Evolutionary conservation across 129 eudicot species (phyloP), one percentile per base, ranked within the genome.

Genomic region (Sambucus nigra): DNA sequence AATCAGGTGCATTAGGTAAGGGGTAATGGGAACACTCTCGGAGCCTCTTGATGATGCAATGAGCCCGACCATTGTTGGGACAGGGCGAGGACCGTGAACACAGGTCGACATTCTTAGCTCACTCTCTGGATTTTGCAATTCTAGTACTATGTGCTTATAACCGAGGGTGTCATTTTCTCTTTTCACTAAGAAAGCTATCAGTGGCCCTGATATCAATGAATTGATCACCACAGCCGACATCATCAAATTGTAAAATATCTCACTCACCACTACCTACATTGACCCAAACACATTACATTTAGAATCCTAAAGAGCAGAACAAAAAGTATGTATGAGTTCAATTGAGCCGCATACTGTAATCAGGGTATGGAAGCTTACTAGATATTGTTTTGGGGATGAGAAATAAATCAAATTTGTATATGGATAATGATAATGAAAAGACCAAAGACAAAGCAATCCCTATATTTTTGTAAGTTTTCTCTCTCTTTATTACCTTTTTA

Each of bases 111-210:
- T 64, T 65, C 84, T 69, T 13, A 91, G 69, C 64, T 91, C 98
- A 13, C 65, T 67, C 28, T 81, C 86, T 24, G 95, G 94, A 60
- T 65, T 66, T 52, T 82, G 98, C 28, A 31, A 61, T 58, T 91
- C 94, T 59, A 91, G 75, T 10, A 80, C 50, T 50, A 76, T 45
- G 63, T 80, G 86, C 52, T 59, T 76, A 52, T 72, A 61, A 32
- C 94, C 98, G 1, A 91, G 74, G 24, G 83, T 78, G n/a, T 79
- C 76, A 45, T 68, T 82, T 59, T 91, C 94, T 60, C 84, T 81
- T 67, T 47, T 75, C 25, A 85, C 95, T 60, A 85, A 60, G 59
- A 60, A 71, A 25, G 88, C 77, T 16, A 91, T 75, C n/a, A 77
- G 25, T 21, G 82, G 80, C 20, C 95, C 95, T 66, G 79, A 76